Evolutionary conservation across 2,329 filamentous ascomycete genomes (phyloP).

Genomic region (Metarhizium sp.): DNA sequence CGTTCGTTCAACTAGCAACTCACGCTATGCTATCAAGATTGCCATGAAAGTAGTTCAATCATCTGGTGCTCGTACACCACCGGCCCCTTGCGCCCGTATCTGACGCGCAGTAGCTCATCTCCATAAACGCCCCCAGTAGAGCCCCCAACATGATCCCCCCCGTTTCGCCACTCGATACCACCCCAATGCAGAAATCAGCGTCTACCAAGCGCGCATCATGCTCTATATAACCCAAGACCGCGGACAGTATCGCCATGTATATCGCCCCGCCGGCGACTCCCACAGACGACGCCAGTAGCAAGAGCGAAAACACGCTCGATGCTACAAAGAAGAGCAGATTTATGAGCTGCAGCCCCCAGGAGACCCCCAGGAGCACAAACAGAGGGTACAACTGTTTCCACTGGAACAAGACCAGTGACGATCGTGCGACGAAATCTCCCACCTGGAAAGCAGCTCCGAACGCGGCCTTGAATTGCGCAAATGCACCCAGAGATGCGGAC

Average conservation of each 20-base stretch:
- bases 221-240: neutral
- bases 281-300: neutral
- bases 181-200: neutral
- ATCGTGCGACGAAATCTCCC: neutral
- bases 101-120: neutral
- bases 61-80: neutral
- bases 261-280: neutral
- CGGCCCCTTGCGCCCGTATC: neutral
- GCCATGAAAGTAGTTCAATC: neutral
- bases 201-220: neutral
- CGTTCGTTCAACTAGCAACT: no score
- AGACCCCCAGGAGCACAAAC: neutral
- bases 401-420: neutral
- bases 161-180: neutral
- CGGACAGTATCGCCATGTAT: neutral
- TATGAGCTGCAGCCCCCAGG: neutral
- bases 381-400: neutral
- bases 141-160: neutral
- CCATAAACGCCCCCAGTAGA: neutral
- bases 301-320: neutral
- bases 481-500: neutral
- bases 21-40: no score
- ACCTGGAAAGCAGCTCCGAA: neutral
- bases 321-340: neutral
- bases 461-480: neutral